Percentiles rank a stretch among this genome's conserved stretches.
phyloP scores from a whole-genome alignment of 352 stramenopile species.

The Globisporangium heterothallicum region DNA sequence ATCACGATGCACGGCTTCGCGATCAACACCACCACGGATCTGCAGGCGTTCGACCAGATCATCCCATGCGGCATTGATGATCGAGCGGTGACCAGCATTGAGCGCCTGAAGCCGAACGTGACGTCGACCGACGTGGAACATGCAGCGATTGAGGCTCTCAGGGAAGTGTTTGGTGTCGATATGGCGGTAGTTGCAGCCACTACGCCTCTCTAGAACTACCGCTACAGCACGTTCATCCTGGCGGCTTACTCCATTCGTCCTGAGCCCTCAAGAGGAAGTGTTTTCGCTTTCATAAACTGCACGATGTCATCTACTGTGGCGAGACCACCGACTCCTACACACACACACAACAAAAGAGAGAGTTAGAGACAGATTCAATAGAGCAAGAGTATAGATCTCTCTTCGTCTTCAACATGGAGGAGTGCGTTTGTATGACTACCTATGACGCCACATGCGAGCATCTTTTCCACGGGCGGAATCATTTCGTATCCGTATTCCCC shows the following conservation, averaged over 20 bases:
- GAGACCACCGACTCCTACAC: slow-evolving; percentile 56
- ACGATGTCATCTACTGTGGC: slow-evolving; percentile 62
- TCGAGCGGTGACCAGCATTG: slow-evolving; percentile 79
- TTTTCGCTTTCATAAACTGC: slow-evolving; percentile 17
- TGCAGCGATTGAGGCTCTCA: slow-evolving; percentile 56
- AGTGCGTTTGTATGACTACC: no score
- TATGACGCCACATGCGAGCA: slow-evolving; percentile 92
- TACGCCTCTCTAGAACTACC: slow-evolving; percentile 24
- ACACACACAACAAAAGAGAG: slow-evolving; percentile 2
- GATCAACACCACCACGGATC: slow-evolving; percentile 94
- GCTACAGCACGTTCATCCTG: slow-evolving; percentile 8
- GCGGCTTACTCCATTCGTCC: background rate
- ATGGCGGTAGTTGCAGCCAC: slow-evolving; percentile 38
- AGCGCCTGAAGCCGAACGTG: slow-evolving; percentile 40
- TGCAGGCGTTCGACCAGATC: slow-evolving; percentile 93
- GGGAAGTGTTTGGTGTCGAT: slow-evolving; percentile 66
- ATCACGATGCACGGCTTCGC: slow-evolving; percentile 98
- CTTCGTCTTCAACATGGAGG: background rate
- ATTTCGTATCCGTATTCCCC: slow-evolving; percentile 67
- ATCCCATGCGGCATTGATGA: slow-evolving; percentile 96
- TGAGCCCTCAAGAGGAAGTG: slow-evolving; percentile 10
- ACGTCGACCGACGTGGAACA: slow-evolving; percentile 59
- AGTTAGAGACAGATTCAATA: slow-evolving; percentile 1
- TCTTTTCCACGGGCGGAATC: slow-evolving; percentile 88
- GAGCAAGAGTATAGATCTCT: background rate